phyloP scores from a whole-genome alignment of 805 yeast genomes.

The Blastobotrys mokoenaii region DNA sequence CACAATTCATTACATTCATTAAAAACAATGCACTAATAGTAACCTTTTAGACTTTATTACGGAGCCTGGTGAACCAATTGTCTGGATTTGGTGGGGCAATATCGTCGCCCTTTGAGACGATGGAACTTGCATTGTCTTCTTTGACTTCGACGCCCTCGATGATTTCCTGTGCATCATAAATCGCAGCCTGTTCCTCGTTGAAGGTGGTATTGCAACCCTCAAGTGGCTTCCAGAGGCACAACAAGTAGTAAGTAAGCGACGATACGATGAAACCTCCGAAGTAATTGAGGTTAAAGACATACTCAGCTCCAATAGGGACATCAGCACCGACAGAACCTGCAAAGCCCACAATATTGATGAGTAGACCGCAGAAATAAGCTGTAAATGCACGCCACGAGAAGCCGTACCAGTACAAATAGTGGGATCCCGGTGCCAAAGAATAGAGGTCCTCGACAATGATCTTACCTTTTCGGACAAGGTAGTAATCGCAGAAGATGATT shows the following conservation, averaged over 20 bases:
- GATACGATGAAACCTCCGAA: constrained; percentile 66
- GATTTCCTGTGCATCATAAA: constrained; percentile 7
- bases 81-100: neutral
- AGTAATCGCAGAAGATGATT: constrained; percentile 53
- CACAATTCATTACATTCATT: too few species aligned
- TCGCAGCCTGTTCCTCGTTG: constrained; percentile 9
- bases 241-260: constrained; percentile 42
- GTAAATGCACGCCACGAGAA: constrained; percentile 77
- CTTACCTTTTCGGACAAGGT: constrained; percentile 64
- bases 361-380: constrained; percentile 72
- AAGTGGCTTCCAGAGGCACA: constrained; percentile 29
- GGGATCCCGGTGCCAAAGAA: constrained; percentile 34
- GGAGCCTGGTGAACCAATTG: too few species aligned
- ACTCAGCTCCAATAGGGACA: constrained; percentile 73
- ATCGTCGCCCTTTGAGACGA: neutral
- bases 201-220: constrained; percentile 11
- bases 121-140: neutral
- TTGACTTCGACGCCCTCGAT: constrained; percentile 1
- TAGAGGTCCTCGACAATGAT: constrained; percentile 59
- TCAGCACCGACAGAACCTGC: constrained; percentile 69
- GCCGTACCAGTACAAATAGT: constrained; percentile 62
- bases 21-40: too few species aligned
- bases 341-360: constrained; percentile 81
- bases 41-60: too few species aligned
- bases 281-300: constrained; percentile 65